Conservation (phyloP, 768 basidiomycete species). For the Astraeus odoratus region DNA sequence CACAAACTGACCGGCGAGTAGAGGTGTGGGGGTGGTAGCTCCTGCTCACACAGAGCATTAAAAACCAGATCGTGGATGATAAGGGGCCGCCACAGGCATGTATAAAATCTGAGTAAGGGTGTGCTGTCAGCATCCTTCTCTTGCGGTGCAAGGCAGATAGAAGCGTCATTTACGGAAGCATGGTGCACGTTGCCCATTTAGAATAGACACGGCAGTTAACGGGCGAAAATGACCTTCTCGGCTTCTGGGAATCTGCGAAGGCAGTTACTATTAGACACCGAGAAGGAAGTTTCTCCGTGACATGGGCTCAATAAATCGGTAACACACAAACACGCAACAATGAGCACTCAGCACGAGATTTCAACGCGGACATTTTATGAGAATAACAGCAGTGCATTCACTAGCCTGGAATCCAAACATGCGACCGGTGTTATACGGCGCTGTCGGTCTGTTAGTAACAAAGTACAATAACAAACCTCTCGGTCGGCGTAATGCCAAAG, state of each 20-base stretch:
- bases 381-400: constrained; percentile 17
- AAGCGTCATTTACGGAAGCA: constrained; percentile 9
- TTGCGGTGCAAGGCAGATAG: constrained; percentile 21
- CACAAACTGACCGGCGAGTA: constrained; percentile 1
- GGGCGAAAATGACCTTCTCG: constrained; percentile 11
- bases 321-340: constrained; percentile 9
- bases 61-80: constrained; percentile 19
- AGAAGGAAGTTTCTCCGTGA: constrained; percentile 1
- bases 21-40: constrained; percentile 5
- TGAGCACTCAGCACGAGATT: constrained; percentile 14
- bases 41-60: constrained; percentile 19
- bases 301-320: constrained; percentile 14
- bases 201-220: constrained; percentile 18
- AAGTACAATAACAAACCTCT: constrained; percentile 24
- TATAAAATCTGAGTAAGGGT: constrained; percentile 19
- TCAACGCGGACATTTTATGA: constrained; percentile 6
- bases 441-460: constrained; percentile 20
- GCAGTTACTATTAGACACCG: constrained; percentile 3
- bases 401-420: constrained; percentile 13
- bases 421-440: constrained; percentile 15
- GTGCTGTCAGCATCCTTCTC: constrained; percentile 22
- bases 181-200: constrained; percentile 17
- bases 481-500: constrained; percentile 10
- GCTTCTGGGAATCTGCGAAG: constrained; percentile 19
- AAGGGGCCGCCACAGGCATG: constrained; percentile 19